Evolutionary conservation across 805 yeast genomes (phyloP), one percentile per base, ranked within the genome.

Genomic region (Pichia ethanolica): DNA sequence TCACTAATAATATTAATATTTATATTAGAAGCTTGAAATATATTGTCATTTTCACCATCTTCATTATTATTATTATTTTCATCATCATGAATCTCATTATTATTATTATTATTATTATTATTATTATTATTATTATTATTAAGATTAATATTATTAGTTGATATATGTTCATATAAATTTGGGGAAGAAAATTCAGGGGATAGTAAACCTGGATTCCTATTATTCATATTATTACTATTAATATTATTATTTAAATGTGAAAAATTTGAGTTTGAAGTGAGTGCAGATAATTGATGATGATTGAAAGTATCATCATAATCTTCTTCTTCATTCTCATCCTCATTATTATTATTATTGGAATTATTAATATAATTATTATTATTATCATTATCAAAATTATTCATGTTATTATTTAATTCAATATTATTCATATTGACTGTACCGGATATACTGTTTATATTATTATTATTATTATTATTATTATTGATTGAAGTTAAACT

Each of bases 141-240:
- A 8, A n/a, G 10, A 14, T 35, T 12, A n/a, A n/a, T 13, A 3
- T 25, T 42, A 8, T 41, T 28, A 4, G 44, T 27, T 30, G 26
- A 40, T 11, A 39, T 30, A 27, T 28, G 5, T 27, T 45, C 42
- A 34, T 46, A 49, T 35, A 57, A 45, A 35, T 71, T 77, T 7
- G 82, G 83, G 12, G 81, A 75, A 8, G 81, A 76, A 53, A 73
- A 71, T 25, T 67, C 71, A 5, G 71, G 71, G 5, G 71, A 67
- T n/a, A 68, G 51, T 6, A 68, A 56, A 1, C 67, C 67, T 26
- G 53, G 46, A 5, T 33, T 25, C 8, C 5, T 34, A 7, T 13
- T 7, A 30, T 39, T 39, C 8, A 39, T 2, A 25, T 5, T 12
- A 9, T 26, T 26, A 12, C 9, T 37, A 20, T 20, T 20, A 20